Evolutionary conservation across 768 basidiomycete genomes (phyloP), one percentile per base, ranked within the genome.

Genomic region (Calocybe cyanea): DNA sequence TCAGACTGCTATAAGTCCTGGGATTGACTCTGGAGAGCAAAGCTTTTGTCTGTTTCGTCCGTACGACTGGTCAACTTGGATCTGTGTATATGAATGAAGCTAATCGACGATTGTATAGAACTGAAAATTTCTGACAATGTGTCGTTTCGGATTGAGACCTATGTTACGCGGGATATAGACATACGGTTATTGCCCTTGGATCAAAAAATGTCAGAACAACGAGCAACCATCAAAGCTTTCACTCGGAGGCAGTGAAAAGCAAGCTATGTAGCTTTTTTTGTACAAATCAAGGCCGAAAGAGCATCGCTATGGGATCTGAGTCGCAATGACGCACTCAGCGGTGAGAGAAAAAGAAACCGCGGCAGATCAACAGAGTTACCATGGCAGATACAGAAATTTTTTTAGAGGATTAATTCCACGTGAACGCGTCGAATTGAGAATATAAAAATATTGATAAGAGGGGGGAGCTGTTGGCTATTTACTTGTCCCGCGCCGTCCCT

Each of bases 321-420:
- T 46, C 45, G 45, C 31, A 31, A 45, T 45, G 43, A 45, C 43
- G 35, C 34, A 18, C 13, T 23, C 43, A 17, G 32, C 43, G 32
- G 17, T 17, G 19, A 31, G 33, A 13, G 6, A 18, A 28, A 28
- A 4, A 41, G 4, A 41, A 18, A 18, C 41, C 41, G 30, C 34
- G 41, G 38, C 15, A 44, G 15, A 39, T 49, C 48, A 45, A n/a
- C 18, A 18, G 32, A 20, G 51, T 51, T 40, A 38, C 50, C 50
- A 52, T 45, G 51, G 31, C 38, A 21, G 25, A 23, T 18, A 7
- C 32, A 33, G 17, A n/a, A 18, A 23, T 8, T n/a, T 32, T 32
- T 32, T 32, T 8, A n/a, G n/a, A n/a, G n/a, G n/a, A n/a, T n/a
- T n/a, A 25, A 40, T 55, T 48, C 44, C 55, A 53, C 55, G 55